Evolutionary conservation across 495 filamentous ascomycete species (phyloP), one percentile per base, ranked within the genome.

Genomic region (Cudoniella acicularis): DNA sequence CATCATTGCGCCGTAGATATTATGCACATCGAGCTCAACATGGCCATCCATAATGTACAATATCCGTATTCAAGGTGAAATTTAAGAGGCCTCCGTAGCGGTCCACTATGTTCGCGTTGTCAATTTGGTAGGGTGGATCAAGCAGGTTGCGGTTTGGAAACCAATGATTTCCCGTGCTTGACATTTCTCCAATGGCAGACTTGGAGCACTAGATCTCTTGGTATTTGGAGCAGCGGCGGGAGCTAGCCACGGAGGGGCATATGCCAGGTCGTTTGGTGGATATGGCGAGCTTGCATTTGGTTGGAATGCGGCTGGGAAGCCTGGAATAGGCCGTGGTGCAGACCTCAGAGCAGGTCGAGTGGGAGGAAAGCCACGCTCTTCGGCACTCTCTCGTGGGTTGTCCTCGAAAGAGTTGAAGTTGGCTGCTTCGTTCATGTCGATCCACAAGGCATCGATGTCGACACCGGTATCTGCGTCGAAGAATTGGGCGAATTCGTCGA

Each of bases 381-480:
- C 60, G 3, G 83, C 75, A 22, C 74, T 77, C n/a, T 45, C 49
- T 2, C 75, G 78, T 0, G 89, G 85, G 58, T 91, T 73, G n/a
- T 67, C 66, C 70, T 89, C 93, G n/a, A 89, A 89, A 64, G 81
- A 92, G 17, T 74, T 89, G 49, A 59, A 59, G 23, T 59, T 59
- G 21, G 57, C 67, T 0, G 87, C 86, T 69, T 91, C 88, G 63
- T 90, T 90, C 86, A 91, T 89, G 63, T 91, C 88, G 53, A 94
- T 94, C 91, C 90, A 94, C 25, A 92, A 77, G 3, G 82, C 91
- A 62, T 93, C 90, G 57, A 94, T 91, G 61, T 93, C 84, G 6
- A 96, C 78, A 20, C 90, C 91, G 0, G 69, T 73, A 0, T 80
- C 67, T 0, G 77, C 56, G 64, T 75, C 67, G 72, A 96, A 96